Evolutionary conservation across 768 basidiomycete species (phyloP).

Genomic region (Mycena floridula): DNA sequence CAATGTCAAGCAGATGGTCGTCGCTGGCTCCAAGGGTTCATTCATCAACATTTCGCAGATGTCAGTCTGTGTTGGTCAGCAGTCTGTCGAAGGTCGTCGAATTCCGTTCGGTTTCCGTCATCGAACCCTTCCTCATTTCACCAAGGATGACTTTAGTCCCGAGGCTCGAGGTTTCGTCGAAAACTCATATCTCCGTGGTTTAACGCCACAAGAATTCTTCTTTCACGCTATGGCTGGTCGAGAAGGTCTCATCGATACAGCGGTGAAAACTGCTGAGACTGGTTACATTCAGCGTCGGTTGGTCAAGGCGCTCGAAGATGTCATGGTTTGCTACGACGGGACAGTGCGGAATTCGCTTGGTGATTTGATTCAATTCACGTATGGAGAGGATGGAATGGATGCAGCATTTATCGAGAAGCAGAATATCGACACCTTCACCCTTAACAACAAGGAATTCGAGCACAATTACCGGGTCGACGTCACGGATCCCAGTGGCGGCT

Average conservation of each 20-base stretch:
- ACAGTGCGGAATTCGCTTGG: constrained; percentile 97
- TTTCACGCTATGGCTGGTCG: constrained; percentile 99
- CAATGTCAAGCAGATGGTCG: constrained; percentile 99
- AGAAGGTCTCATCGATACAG: constrained; percentile 98
- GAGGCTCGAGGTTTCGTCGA: constrained; percentile 98
- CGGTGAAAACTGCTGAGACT: constrained; percentile 98
- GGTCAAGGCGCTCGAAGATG: constrained; percentile 96
- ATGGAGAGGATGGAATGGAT: constrained; percentile 99
- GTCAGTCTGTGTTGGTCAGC: constrained; percentile 99
- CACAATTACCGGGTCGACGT: constrained; percentile 94
- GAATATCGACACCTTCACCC: constrained; percentile 81
- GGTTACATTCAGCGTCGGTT: constrained; percentile 98
- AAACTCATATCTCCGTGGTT: constrained; percentile 93
- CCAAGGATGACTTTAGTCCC: constrained; percentile 97
- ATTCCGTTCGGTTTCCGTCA: constrained; percentile 98
- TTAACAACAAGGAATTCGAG: constrained; percentile 80
- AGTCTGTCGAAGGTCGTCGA: constrained; percentile 95
- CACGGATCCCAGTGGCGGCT: constrained; percentile 76
- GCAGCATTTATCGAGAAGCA: constrained; percentile 97
- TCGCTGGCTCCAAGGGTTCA: constrained; percentile 96
- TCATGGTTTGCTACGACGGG: constrained; percentile 96
- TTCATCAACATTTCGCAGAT: constrained; percentile 99
- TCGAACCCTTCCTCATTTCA: constrained; percentile 94
- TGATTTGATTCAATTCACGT: constrained; percentile 92
- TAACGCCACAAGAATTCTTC: constrained; percentile 98